A percentile compares a stretch with the other conserved stretches of the same genome.
These are phyloP conservation scores for Alternaria tenuissima DNA, from an alignment of 2,329 filamentous ascomycete species.

Conservation along the genomic window DNA sequence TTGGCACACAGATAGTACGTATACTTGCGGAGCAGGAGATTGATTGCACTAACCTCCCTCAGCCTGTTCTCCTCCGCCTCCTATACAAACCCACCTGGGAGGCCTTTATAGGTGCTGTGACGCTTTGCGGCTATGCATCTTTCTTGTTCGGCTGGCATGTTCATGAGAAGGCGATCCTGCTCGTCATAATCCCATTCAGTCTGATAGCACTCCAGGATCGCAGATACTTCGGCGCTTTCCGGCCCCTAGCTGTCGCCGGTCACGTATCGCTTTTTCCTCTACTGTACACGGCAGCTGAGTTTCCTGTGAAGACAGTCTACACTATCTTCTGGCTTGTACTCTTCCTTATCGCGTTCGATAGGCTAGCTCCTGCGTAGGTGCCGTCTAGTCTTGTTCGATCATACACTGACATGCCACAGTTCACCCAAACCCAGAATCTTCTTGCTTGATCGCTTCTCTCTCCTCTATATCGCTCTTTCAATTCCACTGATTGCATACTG, in stretches of 20 bases:
- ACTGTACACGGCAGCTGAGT: conserved; percentile 90
- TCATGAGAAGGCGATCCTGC: conserved; percentile 94
- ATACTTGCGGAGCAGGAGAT: neutral
- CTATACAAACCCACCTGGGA: conserved; percentile 85
- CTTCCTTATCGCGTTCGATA: conserved; percentile 87
- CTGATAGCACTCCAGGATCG: conserved; percentile 89
- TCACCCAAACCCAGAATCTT: conserved; percentile 83
- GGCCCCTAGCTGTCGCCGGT: conserved; percentile 88
- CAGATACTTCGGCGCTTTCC: conserved; percentile 88
- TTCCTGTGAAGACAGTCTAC: conserved; percentile 92
- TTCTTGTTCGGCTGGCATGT: conserved; percentile 99
- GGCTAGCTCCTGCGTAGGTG: conserved; percentile 77
- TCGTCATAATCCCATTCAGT: conserved; percentile 95
- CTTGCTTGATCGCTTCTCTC: conserved; percentile 87
- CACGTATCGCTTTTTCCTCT: conserved; percentile 96
- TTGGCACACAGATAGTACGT: conserved; percentile 77
- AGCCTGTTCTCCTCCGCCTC: conserved; percentile 74
- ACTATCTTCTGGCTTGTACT: conserved; percentile 90
- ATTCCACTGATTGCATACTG: conserved; percentile 91
- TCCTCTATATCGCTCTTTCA: conserved; percentile 87
- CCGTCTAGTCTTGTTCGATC: neutral
- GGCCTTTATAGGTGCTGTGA: conserved; percentile 86
- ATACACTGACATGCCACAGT: conserved; percentile 42
- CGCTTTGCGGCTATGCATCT: conserved; percentile 92
- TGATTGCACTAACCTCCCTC: conserved; percentile 16